Evolutionary conservation across 179 eudicot species (phyloP).

Genomic region (Silene vulgaris): DNA sequence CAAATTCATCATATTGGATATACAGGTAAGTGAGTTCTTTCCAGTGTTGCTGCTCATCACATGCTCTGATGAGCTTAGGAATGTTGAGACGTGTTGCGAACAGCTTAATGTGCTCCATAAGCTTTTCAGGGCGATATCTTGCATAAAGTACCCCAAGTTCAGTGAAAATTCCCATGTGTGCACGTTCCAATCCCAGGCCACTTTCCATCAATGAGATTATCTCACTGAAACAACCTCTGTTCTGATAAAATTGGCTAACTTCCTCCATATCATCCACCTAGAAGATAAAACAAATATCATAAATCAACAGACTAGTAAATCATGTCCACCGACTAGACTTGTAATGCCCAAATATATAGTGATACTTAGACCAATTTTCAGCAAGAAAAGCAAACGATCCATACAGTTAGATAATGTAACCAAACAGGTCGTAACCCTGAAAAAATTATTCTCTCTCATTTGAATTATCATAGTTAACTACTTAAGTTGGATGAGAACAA

Average conservation of each 20-base stretch:
- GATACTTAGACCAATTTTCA: background rate
- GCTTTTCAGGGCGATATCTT: conserved; percentile 91
- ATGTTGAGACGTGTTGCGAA: conserved; percentile 92
- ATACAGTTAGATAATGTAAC: background rate
- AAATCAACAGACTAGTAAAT: background rate
- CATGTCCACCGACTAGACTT: background rate
- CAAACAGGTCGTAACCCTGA: background rate
- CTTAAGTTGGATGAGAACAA: background rate
- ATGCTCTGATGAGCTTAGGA: conserved; percentile 91
- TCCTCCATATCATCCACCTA: conserved; percentile 96
- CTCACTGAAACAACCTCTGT: conserved; percentile 91
- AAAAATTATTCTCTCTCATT: background rate
- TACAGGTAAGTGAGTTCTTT: conserved; percentile 80
- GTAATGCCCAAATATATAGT: background rate
- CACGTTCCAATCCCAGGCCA: conserved; percentile 95
- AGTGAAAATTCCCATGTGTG: conserved; percentile 96
- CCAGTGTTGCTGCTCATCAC: conserved; percentile 98
- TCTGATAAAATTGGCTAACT: conserved; percentile 84
- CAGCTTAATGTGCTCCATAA: conserved; percentile 94
- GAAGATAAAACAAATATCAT: background rate
- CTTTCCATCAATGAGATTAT: conserved; percentile 82
- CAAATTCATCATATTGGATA: conserved; percentile 92
- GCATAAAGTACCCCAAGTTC: conserved; percentile 95
- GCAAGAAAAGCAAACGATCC: background rate
- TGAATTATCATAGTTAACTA: background rate